Base-by-base conservation (phyloP, 106 monocot species). In the Dendrobium chrysotoxum region DNA sequence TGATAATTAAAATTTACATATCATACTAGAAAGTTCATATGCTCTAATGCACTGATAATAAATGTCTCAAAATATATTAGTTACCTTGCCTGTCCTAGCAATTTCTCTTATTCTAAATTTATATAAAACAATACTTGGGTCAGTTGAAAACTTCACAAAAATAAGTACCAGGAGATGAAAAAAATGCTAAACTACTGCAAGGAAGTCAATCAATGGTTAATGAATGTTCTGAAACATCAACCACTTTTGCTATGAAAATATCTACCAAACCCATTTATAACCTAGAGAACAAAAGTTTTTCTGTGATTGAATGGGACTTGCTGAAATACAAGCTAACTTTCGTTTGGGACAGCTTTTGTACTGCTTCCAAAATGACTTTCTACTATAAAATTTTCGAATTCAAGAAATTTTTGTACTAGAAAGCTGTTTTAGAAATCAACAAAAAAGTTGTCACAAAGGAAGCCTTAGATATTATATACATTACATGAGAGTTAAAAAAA, bases 81-180 rank as follows among this genome's bases (percentile, higher is more conserved):
- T 81, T 53, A 96, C 96, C 90, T 93, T 96, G 79, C 96, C 92
- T 76, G 93, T 96, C 91, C 96, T 91, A 57, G 96, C 93, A 84
- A 96, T 93, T 88, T 98, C 97, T 85, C 54, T 89, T 66, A 98
- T 92, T 83, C 79, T 40, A 23, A 30, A 82, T 38, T 76, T 75
- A 40, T 61, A 28, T 20, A 21, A 20, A 76, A 50, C 17, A n/a
- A 61, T 1, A 31, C 31, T 31, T 31, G 31, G 31, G 31, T 1
- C 0, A 31, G 31, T 2, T 40, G 40, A 72, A 72, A 67, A 18
- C 38, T 20, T 23, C 39, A 40, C 31, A 72, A 4, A 45, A 25
- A 71, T 12, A 55, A 81, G n/a, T 8, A 53, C 38, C 1, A 68
- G 30, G 50, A 46, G 2, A 77, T 76, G 1, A 55, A 25, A 31